phyloP scores from a whole-genome alignment of 2,329 filamentous ascomycete genomes.

The Stachybotrys chartarum region DNA sequence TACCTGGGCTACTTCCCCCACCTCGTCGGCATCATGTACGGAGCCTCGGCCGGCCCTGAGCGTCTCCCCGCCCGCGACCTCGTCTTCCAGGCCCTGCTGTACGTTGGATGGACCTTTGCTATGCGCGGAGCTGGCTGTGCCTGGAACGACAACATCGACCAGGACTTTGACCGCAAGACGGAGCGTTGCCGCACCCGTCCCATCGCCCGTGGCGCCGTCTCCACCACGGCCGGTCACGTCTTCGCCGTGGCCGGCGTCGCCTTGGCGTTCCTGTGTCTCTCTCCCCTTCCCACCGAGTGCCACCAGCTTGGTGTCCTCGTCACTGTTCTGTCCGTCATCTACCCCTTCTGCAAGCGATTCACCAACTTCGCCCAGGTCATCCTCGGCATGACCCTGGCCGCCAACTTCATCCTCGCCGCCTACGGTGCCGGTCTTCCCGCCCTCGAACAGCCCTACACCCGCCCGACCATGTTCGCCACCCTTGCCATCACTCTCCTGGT shows the following conservation, averaged over 20 bases:
- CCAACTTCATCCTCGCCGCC: conserved; percentile 6
- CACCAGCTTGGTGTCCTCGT: conserved; percentile 30
- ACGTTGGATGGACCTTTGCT: conserved; percentile 32
- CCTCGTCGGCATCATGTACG: conserved; percentile 35
- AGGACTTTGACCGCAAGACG: conserved; percentile 44
- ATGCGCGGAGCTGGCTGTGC: conserved; percentile 44
- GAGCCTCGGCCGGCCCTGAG: conserved; percentile 28
- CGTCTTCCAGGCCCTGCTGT: conserved; percentile 26
- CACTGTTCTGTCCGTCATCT: conserved; percentile 34
- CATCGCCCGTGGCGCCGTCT: conserved; percentile 42
- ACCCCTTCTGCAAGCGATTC: conserved; percentile 44
- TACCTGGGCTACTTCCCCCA: conserved; percentile 47
- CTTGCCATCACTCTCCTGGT: conserved; percentile 15
- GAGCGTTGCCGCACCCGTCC: conserved; percentile 42
- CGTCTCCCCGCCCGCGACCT: conserved; percentile 16
- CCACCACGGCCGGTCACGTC: conserved; percentile 31
- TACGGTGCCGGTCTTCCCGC: conserved; percentile 9
- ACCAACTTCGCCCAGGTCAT: conserved; percentile 46
- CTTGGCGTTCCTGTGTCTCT: not conserved
- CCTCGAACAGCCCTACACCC: conserved; percentile 5
- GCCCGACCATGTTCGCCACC: conserved; percentile 11
- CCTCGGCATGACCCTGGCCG: conserved; percentile 42
- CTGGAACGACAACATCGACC: conserved; percentile 50
- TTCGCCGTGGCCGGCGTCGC: conserved; percentile 4
- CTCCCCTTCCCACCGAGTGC: conserved; percentile 6